phyloP scores from a whole-genome alignment of 257 asterid genomes.

The Galeopsis tetrahit region DNA sequence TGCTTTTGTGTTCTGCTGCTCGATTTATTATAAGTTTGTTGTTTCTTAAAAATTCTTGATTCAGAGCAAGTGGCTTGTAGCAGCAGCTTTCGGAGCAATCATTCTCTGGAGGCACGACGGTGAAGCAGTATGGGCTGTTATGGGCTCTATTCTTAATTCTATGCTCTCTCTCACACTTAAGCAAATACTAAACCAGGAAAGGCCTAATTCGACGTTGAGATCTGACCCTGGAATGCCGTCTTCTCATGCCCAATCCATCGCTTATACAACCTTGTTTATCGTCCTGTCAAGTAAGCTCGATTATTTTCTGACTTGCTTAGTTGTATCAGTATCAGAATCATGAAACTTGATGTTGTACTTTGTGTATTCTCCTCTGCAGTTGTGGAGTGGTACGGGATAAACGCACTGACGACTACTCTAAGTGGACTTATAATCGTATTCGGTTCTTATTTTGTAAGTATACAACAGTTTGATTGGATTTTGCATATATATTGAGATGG shows the following conservation, averaged over 20 bases:
- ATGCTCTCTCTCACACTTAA: conserved; percentile 54
- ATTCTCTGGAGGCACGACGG: conserved; percentile 79
- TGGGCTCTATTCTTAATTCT: conserved; percentile 64
- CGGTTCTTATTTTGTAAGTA: conserved; percentile 77
- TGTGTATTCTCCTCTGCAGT: conserved; percentile 47
- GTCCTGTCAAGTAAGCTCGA: conserved; percentile 53
- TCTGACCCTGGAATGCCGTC: conserved; percentile 98
- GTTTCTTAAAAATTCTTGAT: conserved; percentile 19
- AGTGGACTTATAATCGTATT: conserved; percentile 43
- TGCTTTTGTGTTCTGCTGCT: too few species aligned
- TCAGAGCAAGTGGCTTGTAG: conserved; percentile 80
- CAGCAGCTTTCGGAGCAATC: conserved; percentile 41
- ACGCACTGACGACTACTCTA: conserved; percentile 49
- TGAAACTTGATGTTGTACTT: background rate
- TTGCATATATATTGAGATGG: background rate
- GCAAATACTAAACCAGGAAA: conserved; percentile 64
- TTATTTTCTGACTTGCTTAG: background rate
- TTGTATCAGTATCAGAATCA: background rate
- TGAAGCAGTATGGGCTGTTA: conserved; percentile 67
- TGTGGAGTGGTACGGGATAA: conserved; percentile 59
- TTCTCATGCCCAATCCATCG: conserved; percentile 78
- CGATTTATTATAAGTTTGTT: too few species aligned
- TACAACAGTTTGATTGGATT: conserved; percentile 1
- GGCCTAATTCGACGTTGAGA: conserved; percentile 67
- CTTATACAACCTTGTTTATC: conserved; percentile 48